Evolutionary conservation across 306 rosid species (phyloP), one percentile per base, ranked within the genome.

Genomic region (Abrus pulchellus): DNA sequence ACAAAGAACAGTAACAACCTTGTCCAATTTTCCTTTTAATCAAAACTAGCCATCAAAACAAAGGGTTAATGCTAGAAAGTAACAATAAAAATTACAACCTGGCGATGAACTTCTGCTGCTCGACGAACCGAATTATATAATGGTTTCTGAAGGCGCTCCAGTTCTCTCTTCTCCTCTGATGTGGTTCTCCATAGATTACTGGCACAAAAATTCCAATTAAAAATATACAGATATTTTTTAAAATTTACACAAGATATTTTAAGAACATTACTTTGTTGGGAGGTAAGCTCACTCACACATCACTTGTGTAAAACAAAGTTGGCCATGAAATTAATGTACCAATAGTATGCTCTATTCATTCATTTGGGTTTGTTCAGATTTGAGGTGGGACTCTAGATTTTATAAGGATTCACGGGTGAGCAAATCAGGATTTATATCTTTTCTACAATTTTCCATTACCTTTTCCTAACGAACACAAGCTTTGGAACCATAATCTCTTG

Each of bases 31-130:
- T 60, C 30, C 7, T 70, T 44, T 70, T 44, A 27, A n/a, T 9
- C 65, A 53, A 82, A 53, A 62, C 47, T 54, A 45, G 49, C 59
- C 76, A 75, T 48, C 61, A 38, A 70, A 79, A 69, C 74, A 40
- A 80, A 75, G 36, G 12, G 56, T 72, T 65, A 76, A 76, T n/a
- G 50, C 14, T 75, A 12, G 48, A 68, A 80, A 75, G 9, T 61
- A 72, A 77, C 60, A 56, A 83, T 55, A 43, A 68, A 85, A 77
- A 85, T 76, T 43, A 70, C 73, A 85, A 93, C 98, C 98, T 95
- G 99, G 68, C 99, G 97, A 89, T 95, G 99, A 87, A 95, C 99
- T 89, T 95, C 98, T 44, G 99, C 96, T 5, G 99, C 99, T 77
- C 94, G 90, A 64, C 99, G 99, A 79, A 95, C 93, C 13, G 99